Base-by-base conservation (phyloP, 345 rosid species). In the Bruguiera parviflora region DNA sequence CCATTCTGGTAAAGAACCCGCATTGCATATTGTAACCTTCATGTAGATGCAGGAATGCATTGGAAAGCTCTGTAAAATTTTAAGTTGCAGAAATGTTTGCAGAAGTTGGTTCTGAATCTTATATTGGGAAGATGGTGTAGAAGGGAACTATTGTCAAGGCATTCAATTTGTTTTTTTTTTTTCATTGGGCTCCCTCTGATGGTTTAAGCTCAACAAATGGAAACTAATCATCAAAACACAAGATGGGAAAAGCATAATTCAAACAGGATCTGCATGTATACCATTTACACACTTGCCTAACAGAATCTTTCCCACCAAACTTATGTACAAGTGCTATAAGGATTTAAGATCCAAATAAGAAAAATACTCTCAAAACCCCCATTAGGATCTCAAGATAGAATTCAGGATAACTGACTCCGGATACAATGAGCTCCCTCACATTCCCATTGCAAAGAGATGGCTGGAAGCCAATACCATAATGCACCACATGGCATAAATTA, bases 291-390 rank as follows among this genome's bases (percentile, higher is more conserved):
- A 16, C 56, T 22, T 43, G 49, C 28, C 32, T 25, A 43, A 20
- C 5, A 5, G 11, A 32, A 53, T 13, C 53, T 25, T 67, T 47
- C 10, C 31, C 65, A 67, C 51, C 62, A 20, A 31, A 52, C 20
- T n/a, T 51, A 52, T 56, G 64, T 19, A 61, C 83, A 77, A 68
- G 43, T 8, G 53, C 64, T 79, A 62, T n/a, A 58, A 37, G 66
- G 37, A 7, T 33, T 8, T 33, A 33, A 33, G 37, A 33, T 18
- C 25, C 58, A 32, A 47, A 15, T 47, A 52, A 59, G 47, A 67
- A 57, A 58, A 68, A 29, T 32, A 53, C 73, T 69, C 64, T 73
- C 67, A 63, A 65, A 67, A 67, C 18, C 69, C 61, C 73, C 58
- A n/a, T 8, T 22, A 66, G 63, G 52, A 72, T 64, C 35, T 69